These are phyloP conservation scores for Cladosporium sp. DNA, from an alignment of 2,329 filamentous ascomycete genomes.

Conservation along the genomic window DNA sequence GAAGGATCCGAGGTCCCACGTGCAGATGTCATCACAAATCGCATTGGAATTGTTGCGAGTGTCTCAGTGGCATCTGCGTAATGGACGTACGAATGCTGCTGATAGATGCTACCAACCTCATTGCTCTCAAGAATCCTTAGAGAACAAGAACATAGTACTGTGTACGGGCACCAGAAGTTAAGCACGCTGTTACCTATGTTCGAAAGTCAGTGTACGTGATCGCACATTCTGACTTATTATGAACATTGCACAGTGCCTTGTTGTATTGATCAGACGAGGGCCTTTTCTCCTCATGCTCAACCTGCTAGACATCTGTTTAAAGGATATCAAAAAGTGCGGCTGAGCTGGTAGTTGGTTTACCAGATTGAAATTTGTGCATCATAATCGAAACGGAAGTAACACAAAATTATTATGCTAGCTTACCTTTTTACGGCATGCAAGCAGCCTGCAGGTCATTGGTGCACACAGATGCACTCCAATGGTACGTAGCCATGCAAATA, in stretches of 20 bases:
- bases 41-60: no score
- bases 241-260: neutral
- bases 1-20: neutral
- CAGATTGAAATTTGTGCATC: constrained; percentile 33
- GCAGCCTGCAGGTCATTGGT: neutral
- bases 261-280: constrained; percentile 3
- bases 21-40: no score
- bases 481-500: neutral
- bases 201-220: constrained; percentile 4
- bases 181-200: neutral
- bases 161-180: no score
- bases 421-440: neutral
- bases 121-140: no score
- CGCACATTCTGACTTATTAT: neutral
- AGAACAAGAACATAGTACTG: no score
- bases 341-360: constrained; percentile 49
- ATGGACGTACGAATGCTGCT: no score
- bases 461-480: constrained; percentile 1
- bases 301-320: constrained; percentile 36
- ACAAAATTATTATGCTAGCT: neutral
- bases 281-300: constrained; percentile 45
- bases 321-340: constrained; percentile 37
- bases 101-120: no score
- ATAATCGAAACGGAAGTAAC: constrained; percentile 16
- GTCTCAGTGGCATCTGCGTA: no score